Conservation (phyloP, 352 stramenopile genomes). For the Phytophthora pseudosyringae region DNA sequence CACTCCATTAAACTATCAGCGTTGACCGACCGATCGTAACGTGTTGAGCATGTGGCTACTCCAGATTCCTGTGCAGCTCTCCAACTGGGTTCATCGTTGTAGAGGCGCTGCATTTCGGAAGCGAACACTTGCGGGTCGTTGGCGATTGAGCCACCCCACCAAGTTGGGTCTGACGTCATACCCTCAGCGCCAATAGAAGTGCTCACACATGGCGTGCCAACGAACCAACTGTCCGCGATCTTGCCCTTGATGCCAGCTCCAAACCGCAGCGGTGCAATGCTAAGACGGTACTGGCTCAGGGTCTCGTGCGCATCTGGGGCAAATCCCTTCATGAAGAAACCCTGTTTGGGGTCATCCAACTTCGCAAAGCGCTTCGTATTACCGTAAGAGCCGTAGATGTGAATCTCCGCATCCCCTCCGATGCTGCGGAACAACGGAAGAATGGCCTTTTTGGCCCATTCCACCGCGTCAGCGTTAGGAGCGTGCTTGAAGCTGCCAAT, state of each 20-base stretch:
- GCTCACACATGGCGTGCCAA: slow-evolving; percentile 89
- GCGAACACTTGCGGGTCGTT: slow-evolving; percentile 56
- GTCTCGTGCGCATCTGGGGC: slow-evolving; percentile 75
- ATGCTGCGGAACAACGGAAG: slow-evolving; percentile 73
- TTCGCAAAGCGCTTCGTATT: slow-evolving; percentile 56
- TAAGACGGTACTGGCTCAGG: slow-evolving; percentile 71
- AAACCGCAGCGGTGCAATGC: slow-evolving; percentile 92
- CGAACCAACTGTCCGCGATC: slow-evolving; percentile 93
- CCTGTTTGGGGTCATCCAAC: slow-evolving; percentile 51
- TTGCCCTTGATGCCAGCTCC: slow-evolving; percentile 96
- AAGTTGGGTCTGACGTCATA: slow-evolving; percentile 45
- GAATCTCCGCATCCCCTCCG: slow-evolving; percentile 49
- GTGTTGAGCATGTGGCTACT: slow-evolving; percentile 33
- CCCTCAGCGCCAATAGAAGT: slow-evolving; percentile 92
- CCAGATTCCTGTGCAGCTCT: slow-evolving; percentile 36
- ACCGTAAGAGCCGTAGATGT: slow-evolving; percentile 90
- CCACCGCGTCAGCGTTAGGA: slow-evolving; percentile 92
- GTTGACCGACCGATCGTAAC: slow-evolving; percentile 63
- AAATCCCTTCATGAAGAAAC: slow-evolving; percentile 85
- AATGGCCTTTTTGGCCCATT: slow-evolving; percentile 73
- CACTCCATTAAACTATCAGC: slow-evolving; percentile 54
- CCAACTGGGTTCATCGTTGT: slow-evolving; percentile 53
- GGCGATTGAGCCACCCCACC: slow-evolving; percentile 64
- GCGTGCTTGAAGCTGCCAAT: slow-evolving; percentile 94
- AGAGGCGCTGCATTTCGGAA: slow-evolving; percentile 49